Conservation (phyloP, 2,329 filamentous ascomycete genomes). For the Aspergillus vadensis region DNA sequence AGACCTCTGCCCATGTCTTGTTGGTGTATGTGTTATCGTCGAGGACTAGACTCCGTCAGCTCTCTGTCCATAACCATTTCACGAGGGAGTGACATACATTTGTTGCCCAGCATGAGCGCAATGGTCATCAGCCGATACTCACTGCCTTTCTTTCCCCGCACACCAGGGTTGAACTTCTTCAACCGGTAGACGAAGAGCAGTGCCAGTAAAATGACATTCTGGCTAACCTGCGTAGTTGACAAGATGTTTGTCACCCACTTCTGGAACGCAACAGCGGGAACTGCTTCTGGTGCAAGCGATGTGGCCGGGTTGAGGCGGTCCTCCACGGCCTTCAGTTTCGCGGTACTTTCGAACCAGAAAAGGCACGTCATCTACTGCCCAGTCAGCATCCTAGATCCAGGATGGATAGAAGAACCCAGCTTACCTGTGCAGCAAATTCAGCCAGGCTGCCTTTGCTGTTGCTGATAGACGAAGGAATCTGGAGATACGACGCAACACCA, state of each 20-base stretch:
- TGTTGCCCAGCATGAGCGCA: constrained; percentile 96
- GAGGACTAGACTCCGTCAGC: constrained; percentile 60
- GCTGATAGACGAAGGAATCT: constrained; percentile 75
- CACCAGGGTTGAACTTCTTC: constrained; percentile 84
- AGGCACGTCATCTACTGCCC: constrained; percentile 80
- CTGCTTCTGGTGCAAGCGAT: constrained; percentile 69
- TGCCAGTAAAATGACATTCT: constrained; percentile 89
- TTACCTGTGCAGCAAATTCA: constrained; percentile 80
- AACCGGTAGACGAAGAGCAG: constrained; percentile 90
- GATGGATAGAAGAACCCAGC: not conserved
- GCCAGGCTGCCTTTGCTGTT: constrained; percentile 73
- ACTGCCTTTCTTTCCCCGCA: constrained; percentile 89
- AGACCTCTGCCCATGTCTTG: constrained; percentile 99
- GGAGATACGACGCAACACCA: constrained; percentile 57
- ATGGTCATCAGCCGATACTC: constrained; percentile 92
- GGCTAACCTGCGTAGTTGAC: constrained; percentile 91
- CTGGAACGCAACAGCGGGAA: constrained; percentile 76
- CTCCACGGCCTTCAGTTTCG: constrained; percentile 75
- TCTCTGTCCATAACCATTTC: not conserved
- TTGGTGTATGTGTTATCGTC: constrained; percentile 99
- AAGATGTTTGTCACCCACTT: constrained; percentile 94
- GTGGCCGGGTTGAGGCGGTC: constrained; percentile 52
- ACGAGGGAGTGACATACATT: constrained; percentile 60
- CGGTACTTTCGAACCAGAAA: constrained; percentile 93
- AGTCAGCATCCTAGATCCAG: constrained; percentile 11